Conservation (phyloP, 1,139 yeast genomes). For the Pichia inconspicua region DNA sequence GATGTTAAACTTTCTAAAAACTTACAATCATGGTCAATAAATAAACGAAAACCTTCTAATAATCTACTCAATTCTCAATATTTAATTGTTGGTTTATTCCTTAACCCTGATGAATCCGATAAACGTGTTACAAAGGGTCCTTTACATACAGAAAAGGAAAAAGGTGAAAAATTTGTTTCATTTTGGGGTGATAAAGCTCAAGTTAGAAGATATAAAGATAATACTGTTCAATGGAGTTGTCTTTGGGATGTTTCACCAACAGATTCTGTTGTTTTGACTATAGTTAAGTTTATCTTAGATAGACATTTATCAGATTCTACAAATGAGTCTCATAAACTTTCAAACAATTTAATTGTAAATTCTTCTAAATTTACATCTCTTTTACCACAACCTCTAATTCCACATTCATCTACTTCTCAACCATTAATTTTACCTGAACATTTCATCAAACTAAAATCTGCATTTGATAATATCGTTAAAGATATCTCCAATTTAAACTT, state of each 20-base stretch:
- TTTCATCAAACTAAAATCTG: constrained; percentile 48
- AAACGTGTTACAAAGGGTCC: constrained; percentile 86
- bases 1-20: constrained; percentile 29
- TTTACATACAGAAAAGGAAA: constrained; percentile 41
- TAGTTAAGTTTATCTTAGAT: constrained; percentile 54
- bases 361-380: constrained; percentile 40
- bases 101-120: constrained; percentile 72
- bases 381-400: constrained; percentile 54
- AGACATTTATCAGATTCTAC: constrained; percentile 41
- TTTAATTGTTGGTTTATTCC: constrained; percentile 52
- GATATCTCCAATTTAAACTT: constrained; percentile 41
- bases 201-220: constrained; percentile 84
- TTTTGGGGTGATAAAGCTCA: constrained; percentile 91
- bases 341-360: constrained; percentile 36
- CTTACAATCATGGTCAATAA: constrained; percentile 33
- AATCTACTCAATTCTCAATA: constrained; percentile 25
- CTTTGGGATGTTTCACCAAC: constrained; percentile 55
- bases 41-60: constrained; percentile 47
- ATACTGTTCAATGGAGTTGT: constrained; percentile 81
- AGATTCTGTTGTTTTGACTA: constrained; percentile 60
- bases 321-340: constrained; percentile 30
- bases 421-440: constrained; percentile 41
- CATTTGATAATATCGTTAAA: constrained; percentile 63
- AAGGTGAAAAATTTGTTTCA: constrained; percentile 57
- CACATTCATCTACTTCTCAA: constrained; percentile 43